Conservation (phyloP, 176 grass and related monocot genomes). For the Avena insularis region DNA sequence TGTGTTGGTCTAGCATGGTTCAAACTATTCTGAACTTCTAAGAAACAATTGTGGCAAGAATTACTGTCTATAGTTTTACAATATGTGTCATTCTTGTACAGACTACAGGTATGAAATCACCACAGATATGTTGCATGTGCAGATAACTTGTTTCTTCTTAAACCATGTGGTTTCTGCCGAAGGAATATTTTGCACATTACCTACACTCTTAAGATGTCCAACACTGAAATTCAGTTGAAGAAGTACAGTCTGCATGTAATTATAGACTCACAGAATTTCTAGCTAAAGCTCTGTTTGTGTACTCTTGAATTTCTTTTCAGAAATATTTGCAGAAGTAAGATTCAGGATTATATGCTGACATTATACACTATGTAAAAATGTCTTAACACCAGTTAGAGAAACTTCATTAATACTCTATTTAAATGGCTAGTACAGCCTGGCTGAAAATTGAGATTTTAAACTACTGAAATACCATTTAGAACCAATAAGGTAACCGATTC, state of each 20-base stretch:
- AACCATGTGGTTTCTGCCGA: background rate
- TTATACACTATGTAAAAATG: background rate
- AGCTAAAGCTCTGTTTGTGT: background rate
- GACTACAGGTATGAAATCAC: background rate
- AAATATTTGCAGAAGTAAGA: background rate
- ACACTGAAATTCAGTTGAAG: background rate
- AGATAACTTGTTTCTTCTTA: background rate
- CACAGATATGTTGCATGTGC: background rate
- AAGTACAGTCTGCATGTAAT: background rate
- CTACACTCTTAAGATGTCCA: background rate
- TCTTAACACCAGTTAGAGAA: background rate
- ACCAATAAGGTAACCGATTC: background rate
- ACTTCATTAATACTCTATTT: background rate
- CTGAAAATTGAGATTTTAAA: background rate
- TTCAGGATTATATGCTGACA: constrained; percentile 14
- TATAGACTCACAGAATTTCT: background rate
- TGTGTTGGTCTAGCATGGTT: background rate
- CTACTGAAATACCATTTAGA: background rate
- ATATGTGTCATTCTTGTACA: background rate
- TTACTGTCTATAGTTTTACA: background rate
- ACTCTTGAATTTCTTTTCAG: background rate
- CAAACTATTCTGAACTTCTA: background rate
- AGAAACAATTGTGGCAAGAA: background rate
- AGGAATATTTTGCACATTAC: background rate
- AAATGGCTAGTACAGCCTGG: background rate